phyloP scores from a whole-genome alignment of 805 yeast species.

The Cyberlindnera nakhonratchasimensis region DNA sequence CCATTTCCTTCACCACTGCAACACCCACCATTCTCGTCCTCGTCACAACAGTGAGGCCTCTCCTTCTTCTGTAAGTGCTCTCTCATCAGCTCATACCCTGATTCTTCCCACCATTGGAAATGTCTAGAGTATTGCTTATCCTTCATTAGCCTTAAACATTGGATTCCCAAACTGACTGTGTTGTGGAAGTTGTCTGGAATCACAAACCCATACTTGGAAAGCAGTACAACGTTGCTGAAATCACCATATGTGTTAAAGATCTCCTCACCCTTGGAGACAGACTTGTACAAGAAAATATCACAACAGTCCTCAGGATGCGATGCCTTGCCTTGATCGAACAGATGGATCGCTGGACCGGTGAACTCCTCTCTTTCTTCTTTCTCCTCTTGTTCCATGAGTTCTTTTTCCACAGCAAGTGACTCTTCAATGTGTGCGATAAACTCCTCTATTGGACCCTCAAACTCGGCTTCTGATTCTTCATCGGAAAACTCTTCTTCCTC shows the following conservation, averaged over 20 bases:
- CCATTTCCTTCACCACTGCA: conserved; percentile 19
- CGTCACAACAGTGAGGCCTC: conserved; percentile 17
- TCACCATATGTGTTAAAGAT: conserved; percentile 84
- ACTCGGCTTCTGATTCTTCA: conserved; percentile 16
- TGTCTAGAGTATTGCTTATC: conserved; percentile 35
- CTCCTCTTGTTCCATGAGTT: conserved; percentile 15
- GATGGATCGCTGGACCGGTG: conserved; percentile 6
- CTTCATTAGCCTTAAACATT: conserved; percentile 36
- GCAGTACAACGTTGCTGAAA: conserved; percentile 56
- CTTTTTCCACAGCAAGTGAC: conserved; percentile 17
- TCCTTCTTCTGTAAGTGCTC: conserved; percentile 14
- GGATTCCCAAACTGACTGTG: conserved; percentile 53
- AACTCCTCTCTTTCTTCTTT: conserved; percentile 17
- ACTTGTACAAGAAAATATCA: conserved; percentile 53
- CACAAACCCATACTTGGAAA: conserved; percentile 80
- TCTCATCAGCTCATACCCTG: conserved; percentile 37
- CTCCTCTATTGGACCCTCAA: conserved; percentile 28
- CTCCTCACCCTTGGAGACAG: conserved; percentile 51
- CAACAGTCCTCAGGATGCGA: conserved; percentile 56
- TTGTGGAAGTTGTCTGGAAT: conserved; percentile 52
- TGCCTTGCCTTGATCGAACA: conserved; percentile 31
- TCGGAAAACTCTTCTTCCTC: conserved; percentile 18
- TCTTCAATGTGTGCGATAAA: conserved; percentile 30
- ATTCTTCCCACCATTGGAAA: conserved; percentile 47
- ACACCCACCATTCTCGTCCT: conserved; percentile 19